Evolutionary conservation across 768 basidiomycete species (phyloP).

Genomic region (Termitomyces sp.): DNA sequence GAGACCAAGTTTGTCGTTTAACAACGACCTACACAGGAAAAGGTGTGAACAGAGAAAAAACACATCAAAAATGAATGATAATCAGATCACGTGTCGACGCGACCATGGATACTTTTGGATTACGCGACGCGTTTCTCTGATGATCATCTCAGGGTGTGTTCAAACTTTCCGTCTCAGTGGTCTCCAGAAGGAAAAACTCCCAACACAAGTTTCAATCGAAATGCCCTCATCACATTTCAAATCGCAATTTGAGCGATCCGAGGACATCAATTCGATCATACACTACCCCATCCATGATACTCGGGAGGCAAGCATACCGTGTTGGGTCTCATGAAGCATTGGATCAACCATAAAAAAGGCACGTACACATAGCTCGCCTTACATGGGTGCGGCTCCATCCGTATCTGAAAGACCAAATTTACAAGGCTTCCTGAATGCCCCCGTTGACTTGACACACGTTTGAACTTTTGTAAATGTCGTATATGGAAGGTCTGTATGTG

Average conservation of each 20-base stretch:
- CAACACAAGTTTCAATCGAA: not conserved
- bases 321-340: not conserved
- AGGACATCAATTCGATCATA: not conserved
- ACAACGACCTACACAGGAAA: not conserved
- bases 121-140: not conserved
- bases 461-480: not conserved
- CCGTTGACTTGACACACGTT: not conserved
- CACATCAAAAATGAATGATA: not conserved
- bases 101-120: not conserved
- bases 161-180: not conserved
- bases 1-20: not conserved
- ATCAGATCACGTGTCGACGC: not conserved
- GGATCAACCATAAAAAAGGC: not conserved
- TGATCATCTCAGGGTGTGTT: not conserved
- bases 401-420: not conserved
- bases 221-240: not conserved
- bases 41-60: not conserved
- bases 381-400: not conserved
- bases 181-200: not conserved
- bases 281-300: not conserved
- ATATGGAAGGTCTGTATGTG: not conserved
- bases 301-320: not conserved
- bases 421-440: not conserved
- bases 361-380: not conserved
- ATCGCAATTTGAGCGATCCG: not conserved